A percentile compares a stretch with the other conserved stretches of the same genome.
These are phyloP conservation scores for Phytophthora multivora DNA, from an alignment of 352 stramenopile species.

Conservation along the genomic window DNA sequence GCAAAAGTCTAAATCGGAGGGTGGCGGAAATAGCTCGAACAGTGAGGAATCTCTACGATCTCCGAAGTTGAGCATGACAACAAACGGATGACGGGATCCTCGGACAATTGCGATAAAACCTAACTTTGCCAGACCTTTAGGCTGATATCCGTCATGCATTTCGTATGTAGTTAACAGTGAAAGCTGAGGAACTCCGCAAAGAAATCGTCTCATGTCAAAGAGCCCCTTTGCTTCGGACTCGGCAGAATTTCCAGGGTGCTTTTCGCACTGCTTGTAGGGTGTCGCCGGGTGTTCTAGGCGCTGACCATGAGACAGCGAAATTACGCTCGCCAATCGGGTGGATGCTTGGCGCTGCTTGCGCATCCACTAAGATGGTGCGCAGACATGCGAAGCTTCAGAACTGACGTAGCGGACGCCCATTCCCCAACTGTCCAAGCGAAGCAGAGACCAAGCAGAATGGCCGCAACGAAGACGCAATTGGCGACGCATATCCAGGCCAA, in stretches of 20 bases:
- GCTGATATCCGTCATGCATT: too few relatives aligned
- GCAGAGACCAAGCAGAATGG: slow-evolving; percentile 8
- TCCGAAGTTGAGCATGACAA: too few relatives aligned
- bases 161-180: too few relatives aligned
- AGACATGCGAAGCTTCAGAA: slow-evolving; percentile 16
- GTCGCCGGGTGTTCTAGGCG: not conserved
- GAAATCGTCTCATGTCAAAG: too few relatives aligned
- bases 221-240: too few relatives aligned
- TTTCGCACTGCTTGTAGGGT: not conserved
- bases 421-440: slow-evolving; percentile 5
- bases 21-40: slow-evolving; percentile 14
- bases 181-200: too few relatives aligned
- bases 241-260: too few relatives aligned
- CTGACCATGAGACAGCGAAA: slow-evolving; percentile 11
- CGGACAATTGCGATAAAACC: too few relatives aligned
- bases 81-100: too few relatives aligned
- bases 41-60: too few relatives aligned
- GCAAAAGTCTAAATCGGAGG: slow-evolving; percentile 8
- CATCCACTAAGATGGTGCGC: slow-evolving; percentile 18
- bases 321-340: not conserved
- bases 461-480: not conserved
- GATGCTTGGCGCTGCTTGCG: slow-evolving; percentile 10
- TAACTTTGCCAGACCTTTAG: too few relatives aligned
- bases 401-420: slow-evolving; percentile 17
- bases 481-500: slow-evolving; percentile 6